Evolutionary conservation across 2,329 filamentous ascomycete genomes (phyloP), one percentile per base, ranked within the genome.

Genomic region (Coccinonectria pachysandricola): DNA sequence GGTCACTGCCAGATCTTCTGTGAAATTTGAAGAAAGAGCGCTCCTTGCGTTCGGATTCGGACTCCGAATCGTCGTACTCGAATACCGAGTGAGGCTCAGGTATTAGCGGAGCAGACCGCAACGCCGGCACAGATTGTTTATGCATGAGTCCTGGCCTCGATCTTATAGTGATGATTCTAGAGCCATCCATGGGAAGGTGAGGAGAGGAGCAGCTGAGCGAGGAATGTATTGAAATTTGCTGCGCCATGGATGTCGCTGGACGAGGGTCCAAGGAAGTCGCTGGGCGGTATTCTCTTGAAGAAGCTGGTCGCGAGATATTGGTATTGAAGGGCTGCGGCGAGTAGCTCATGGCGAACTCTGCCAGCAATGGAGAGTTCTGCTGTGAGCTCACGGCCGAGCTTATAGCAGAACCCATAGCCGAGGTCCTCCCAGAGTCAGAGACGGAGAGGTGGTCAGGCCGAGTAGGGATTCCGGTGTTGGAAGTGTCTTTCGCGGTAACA

Each of bases 21-120:
- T 59, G 56, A 31, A 68, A 56, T 11, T 59, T 56, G 23, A 62
- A 62, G 27, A 65, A 61, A 11, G 62, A 50, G 4, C 54, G 50
- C n/a, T 36, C 32, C 3, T 30, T 35, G 16, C 30, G 30, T 13
- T 43, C 39, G 37, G 26, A 44, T 40, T 64, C 60, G 8, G 45
- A 46, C 39, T 64, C 60, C 9, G 46, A 47, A 31, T 68, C 63
- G 40, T 68, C 63, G 9, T 54, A 39, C 21, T 68, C 65, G 34
- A 69, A 69, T 13, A 68, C 57, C 3, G 64, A 68, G n/a, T 56
- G 45, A 7, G 42, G 36, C 24, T 42, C 44, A 11, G 45, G 29
- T 23, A 37, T 40, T 14, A 43, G 34, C 14, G 43, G 28, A 21
- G 42, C 37, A 16, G 46, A 32, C 17, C 40, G 39, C 19, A 45